Conservation (phyloP, 2,329 filamentous ascomycete species). For the Magnaporthiopsis rhizophila region DNA sequence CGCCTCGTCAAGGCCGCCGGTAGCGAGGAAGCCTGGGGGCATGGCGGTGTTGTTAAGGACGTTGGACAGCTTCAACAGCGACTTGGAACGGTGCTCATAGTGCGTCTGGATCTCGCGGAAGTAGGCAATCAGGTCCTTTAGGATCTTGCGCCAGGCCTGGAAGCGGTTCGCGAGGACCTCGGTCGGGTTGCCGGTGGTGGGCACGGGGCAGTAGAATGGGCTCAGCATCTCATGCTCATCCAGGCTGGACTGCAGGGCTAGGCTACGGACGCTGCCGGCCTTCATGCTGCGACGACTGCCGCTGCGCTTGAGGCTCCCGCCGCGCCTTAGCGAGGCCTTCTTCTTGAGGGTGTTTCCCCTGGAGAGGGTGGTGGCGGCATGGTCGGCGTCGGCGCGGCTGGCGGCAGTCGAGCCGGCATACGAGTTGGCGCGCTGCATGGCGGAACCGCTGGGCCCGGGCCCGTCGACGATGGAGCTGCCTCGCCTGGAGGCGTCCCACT, state of each 20-base stretch:
- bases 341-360: slow-evolving; percentile 76
- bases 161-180: slow-evolving; percentile 83
- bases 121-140: slow-evolving; percentile 90
- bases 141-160: slow-evolving; percentile 89
- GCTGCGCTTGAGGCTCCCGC: slow-evolving; percentile 67
- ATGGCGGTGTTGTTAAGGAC: slow-evolving; percentile 72
- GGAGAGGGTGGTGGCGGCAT: slow-evolving; percentile 26
- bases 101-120: slow-evolving; percentile 87
- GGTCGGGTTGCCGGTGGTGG: slow-evolving; percentile 78
- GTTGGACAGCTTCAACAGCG: slow-evolving; percentile 73
- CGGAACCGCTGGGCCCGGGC: slow-evolving; percentile 9
- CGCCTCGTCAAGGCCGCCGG: slow-evolving; percentile 83
- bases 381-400: slow-evolving; percentile 22
- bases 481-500: slow-evolving; percentile 62
- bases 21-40: slow-evolving; percentile 67
- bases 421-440: slow-evolving; percentile 55
- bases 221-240: slow-evolving; percentile 69
- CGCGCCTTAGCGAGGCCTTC: slow-evolving; percentile 69
- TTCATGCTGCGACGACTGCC: slow-evolving; percentile 73
- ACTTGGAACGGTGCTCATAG: slow-evolving; percentile 80
- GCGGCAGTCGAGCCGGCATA: slow-evolving; percentile 44
- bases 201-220: slow-evolving; percentile 83
- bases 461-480: slow-evolving; percentile 54
- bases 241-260: slow-evolving; percentile 58
- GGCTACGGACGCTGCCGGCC: slow-evolving; percentile 78